Base-by-base conservation (phyloP, 2,329 filamentous ascomycete genomes). In the Didymella arachidicola region DNA sequence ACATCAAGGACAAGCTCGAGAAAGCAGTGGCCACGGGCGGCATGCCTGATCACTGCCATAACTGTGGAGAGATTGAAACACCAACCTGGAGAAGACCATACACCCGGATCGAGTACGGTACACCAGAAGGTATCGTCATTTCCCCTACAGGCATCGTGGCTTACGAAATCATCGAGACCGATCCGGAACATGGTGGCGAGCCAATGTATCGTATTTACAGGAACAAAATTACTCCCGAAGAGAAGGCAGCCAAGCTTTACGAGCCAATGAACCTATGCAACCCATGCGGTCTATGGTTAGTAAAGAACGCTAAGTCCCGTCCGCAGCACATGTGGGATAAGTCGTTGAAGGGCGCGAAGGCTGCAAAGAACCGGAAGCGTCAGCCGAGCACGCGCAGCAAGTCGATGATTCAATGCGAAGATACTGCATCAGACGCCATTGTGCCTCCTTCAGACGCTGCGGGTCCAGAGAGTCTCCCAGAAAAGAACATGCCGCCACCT, bases 41-140 rank as follows among this genome's bases (percentile, higher is more conserved):
- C 64, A 89, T 93, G 82, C 95, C 95, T 0, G 89, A 90, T 1
- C 98, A 89, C 71, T 99, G 95, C 75, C 86, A 86, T 63, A 97
- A 98, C 69, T 99, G 95, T 69, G 95, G 95, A 6, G 91, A 93
- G 7, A 96, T 99, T 57, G 91, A 98, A 69, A 99, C 95, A 0
- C 92, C 94, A 0, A 97, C 94, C 0, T 99, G 95, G 95, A 88
- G 95, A 60, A 95, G 94, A 71, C 92, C 95, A 12, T 97, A 90
- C 84, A 87, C 88, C n/a, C 92, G 92, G 70, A 83, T 91, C 7
- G 83, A 89, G 44, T 80, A 86, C 16, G 93, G 92, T 1, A 83
- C 84, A 30, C 92, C 92, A 0, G 83, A 85, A 3, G 86, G 89
- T 59, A 83, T 91, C 45, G 87, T 92, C 58, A 87, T 89, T 53